These are phyloP conservation scores for Candida montana DNA, from an alignment of 805 yeast genomes.

Conservation along the genomic window DNA sequence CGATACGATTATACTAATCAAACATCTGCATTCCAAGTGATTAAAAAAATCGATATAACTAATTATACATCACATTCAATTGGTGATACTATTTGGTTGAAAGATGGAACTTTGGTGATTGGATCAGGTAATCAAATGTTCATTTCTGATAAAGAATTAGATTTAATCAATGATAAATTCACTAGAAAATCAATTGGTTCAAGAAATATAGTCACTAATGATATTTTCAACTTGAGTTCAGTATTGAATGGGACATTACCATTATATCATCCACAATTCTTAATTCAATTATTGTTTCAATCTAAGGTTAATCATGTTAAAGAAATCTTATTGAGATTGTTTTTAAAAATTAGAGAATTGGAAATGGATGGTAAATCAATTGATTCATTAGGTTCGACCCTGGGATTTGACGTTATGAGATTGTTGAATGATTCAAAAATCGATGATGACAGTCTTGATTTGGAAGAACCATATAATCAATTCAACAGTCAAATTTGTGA, in stretches of 20 bases:
- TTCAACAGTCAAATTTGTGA: slow-evolving; percentile 42
- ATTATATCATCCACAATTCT: slow-evolving; percentile 82
- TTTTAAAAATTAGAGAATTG: slow-evolving; percentile 48
- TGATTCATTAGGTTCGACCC: slow-evolving; percentile 23
- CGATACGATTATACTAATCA: slow-evolving; percentile 85
- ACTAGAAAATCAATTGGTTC: slow-evolving; percentile 54
- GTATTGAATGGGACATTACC: slow-evolving; percentile 88
- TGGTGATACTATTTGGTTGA: slow-evolving; percentile 87
- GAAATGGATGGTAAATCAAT: slow-evolving; percentile 33
- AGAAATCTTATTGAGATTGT: slow-evolving; percentile 49
- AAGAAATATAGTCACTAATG: slow-evolving; percentile 46
- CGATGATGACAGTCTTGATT: slow-evolving; percentile 3
- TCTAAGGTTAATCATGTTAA: slow-evolving; percentile 53
- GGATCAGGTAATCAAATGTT: slow-evolving; percentile 90
- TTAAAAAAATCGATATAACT: slow-evolving; percentile 66
- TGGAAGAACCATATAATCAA: slow-evolving; percentile 33
- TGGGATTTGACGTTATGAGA: slow-evolving; percentile 26
- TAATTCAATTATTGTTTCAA: slow-evolving; percentile 68
- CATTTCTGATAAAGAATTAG: slow-evolving; percentile 66
- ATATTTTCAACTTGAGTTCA: slow-evolving; percentile 63
- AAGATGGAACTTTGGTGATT: slow-evolving; percentile 70
- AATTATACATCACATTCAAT: slow-evolving; percentile 72
- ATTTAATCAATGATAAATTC: slow-evolving; percentile 42
- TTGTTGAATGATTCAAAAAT: slow-evolving; percentile 19
- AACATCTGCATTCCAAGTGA: slow-evolving; percentile 70